A percentile compares a stretch with the other conserved stretches of the same genome.
Evolutionary conservation across 139 green algal species (phyloP).

Genomic region (Nannochloris sp.): DNA sequence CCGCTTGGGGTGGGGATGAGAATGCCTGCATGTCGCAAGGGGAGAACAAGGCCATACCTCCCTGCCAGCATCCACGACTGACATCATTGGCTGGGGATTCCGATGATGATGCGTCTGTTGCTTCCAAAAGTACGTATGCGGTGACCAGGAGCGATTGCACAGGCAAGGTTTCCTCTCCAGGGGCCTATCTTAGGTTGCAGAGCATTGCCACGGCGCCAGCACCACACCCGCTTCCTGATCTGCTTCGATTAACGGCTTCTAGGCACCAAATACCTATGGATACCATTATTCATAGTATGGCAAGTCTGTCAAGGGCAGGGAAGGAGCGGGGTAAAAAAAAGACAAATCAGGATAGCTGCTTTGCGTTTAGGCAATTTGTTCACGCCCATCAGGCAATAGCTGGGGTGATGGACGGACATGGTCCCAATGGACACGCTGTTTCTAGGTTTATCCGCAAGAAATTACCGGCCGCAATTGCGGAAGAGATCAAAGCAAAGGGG

Average conservation of each 20-base stretch:
- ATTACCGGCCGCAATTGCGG: slow-evolving; percentile 62
- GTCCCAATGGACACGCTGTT: slow-evolving; percentile 66
- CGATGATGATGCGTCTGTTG: neutral
- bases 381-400: slow-evolving; percentile 63
- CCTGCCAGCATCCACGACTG: too few species aligned
- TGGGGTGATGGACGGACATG: slow-evolving; percentile 77
- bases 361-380: slow-evolving; percentile 75
- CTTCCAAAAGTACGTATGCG: neutral
- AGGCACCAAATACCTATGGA: slow-evolving; percentile 14
- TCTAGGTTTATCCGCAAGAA: slow-evolving; percentile 67
- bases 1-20: slow-evolving; percentile 2
- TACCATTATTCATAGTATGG: slow-evolving; percentile 37
- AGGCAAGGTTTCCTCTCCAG: neutral
- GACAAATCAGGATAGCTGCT: slow-evolving; percentile 82
- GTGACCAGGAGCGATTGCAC: neutral
- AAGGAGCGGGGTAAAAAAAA: slow-evolving; percentile 74
- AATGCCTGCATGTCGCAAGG: slow-evolving; percentile 7
- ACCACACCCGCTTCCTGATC: slow-evolving; percentile 7
- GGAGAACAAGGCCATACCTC: neutral
- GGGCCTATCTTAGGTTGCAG: slow-evolving; percentile 13
- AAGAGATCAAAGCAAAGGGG: slow-evolving; percentile 43
- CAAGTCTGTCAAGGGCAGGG: slow-evolving; percentile 64
- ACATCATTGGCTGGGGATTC: neutral
- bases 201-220: slow-evolving; percentile 6
- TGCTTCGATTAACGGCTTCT: neutral